phyloP scores from a whole-genome alignment of 257 asterid genomes.

The Solanum sejunctum region DNA sequence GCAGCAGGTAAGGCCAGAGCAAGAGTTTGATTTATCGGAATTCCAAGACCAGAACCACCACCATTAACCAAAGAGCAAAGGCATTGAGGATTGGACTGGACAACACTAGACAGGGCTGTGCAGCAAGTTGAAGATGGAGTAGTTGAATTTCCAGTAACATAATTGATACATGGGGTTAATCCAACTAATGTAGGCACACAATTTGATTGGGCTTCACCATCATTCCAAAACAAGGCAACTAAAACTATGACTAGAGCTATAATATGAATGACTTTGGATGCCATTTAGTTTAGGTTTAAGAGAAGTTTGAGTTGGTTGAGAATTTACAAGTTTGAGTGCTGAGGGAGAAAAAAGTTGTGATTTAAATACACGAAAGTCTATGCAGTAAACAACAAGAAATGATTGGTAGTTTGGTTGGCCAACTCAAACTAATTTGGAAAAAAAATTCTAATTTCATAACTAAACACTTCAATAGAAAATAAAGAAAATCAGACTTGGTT shows the following conservation, averaged over 20 bases:
- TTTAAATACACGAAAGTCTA: slow-evolving; percentile 1
- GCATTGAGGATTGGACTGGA: slow-evolving; percentile 35
- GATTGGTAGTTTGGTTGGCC: slow-evolving; percentile 20
- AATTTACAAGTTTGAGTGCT: slow-evolving; percentile 4
- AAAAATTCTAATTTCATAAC: neutral
- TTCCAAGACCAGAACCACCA: slow-evolving; percentile 16
- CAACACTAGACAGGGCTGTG: slow-evolving; percentile 23
- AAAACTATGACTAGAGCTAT: slow-evolving; percentile 3
- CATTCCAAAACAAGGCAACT: neutral
- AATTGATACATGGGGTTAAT: slow-evolving; percentile 35
- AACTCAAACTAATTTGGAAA: neutral
- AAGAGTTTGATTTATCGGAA: slow-evolving; percentile 34
- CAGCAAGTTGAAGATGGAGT: slow-evolving; percentile 38
- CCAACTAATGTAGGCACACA: slow-evolving; percentile 29
- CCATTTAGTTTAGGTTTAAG: slow-evolving; percentile 9
- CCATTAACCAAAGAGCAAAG: slow-evolving; percentile 31
- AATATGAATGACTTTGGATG: slow-evolving; percentile 1
- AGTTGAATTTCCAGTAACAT: slow-evolving; percentile 33
- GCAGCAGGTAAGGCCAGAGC: slow-evolving; percentile 39
- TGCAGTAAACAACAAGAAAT: neutral
- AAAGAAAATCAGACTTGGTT: neutral
- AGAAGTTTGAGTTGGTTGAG: neutral
- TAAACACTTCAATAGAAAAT: neutral
- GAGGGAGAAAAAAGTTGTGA: neutral
- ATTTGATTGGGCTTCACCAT: slow-evolving; percentile 24